These are phyloP conservation scores for Blastobotrys attinorum DNA, from an alignment of 805 yeast genomes.

Conservation along the genomic window DNA sequence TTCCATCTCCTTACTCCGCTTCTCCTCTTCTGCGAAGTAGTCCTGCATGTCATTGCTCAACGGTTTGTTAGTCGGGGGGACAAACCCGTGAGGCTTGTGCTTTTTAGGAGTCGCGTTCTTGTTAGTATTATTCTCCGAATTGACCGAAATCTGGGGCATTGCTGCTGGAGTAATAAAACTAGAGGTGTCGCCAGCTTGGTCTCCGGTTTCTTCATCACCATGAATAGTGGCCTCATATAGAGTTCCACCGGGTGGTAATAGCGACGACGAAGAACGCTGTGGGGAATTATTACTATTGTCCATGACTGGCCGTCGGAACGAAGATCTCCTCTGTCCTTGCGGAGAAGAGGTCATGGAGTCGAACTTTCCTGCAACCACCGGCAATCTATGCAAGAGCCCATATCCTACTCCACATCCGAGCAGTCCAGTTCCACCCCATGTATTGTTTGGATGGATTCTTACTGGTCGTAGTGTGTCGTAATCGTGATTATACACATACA, in stretches of 20 bases:
- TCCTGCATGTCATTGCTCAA: slow-evolving; percentile 13
- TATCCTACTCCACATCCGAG: slow-evolving; percentile 94
- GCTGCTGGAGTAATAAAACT: slow-evolving; percentile 16
- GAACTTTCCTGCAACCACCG: slow-evolving; percentile 40
- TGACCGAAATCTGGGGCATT: slow-evolving; percentile 10
- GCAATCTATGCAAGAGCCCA: slow-evolving; percentile 81
- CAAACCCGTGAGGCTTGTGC: background rate
- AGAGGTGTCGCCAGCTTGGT: slow-evolving; percentile 5
- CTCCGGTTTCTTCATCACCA: background rate
- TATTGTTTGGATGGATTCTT: slow-evolving; percentile 60
- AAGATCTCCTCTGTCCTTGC: slow-evolving; percentile 1
- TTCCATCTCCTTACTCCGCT: slow-evolving; percentile 17
- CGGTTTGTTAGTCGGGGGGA: slow-evolving; percentile 7
- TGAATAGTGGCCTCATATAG: slow-evolving; percentile 31
- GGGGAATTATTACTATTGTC: too few species aligned
- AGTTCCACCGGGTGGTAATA: slow-evolving; percentile 31
- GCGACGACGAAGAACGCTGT: background rate
- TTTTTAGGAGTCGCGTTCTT: background rate
- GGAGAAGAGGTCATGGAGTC: slow-evolving; percentile 5
- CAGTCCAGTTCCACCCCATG: slow-evolving; percentile 78
- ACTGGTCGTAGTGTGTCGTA: slow-evolving; percentile 82
- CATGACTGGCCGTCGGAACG: too few species aligned
- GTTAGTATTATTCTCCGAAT: background rate
- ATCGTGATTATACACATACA: slow-evolving; percentile 82
- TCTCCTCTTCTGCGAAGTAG: slow-evolving; percentile 24